Evolutionary conservation across 352 stramenopile species (phyloP).

Genomic region (Globisporangium paroecandrum): DNA sequence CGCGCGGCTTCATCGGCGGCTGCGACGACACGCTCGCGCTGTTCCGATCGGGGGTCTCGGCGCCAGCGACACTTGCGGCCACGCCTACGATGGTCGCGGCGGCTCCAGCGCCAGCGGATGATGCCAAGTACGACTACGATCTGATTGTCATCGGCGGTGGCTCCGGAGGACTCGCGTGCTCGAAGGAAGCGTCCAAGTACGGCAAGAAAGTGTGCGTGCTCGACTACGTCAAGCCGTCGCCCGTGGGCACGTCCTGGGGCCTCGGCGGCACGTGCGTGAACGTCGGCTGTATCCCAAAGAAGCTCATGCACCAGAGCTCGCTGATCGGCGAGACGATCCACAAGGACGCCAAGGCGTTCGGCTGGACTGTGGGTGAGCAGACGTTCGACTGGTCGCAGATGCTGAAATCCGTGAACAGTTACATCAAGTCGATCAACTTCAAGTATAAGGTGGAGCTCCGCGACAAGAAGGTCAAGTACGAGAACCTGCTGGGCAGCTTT

Average conservation of each 20-base stretch:
- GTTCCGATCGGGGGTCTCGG: conserved; percentile 50
- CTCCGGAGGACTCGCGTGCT: conserved; percentile 90
- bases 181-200: conserved; percentile 92
- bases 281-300: conserved; percentile 99
- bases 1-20: conserved; percentile 56
- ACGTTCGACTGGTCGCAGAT: conserved; percentile 91
- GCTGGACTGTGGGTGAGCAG: conserved; percentile 62
- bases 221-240: conserved; percentile 94
- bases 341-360: conserved; percentile 85
- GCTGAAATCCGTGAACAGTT: conserved; percentile 93
- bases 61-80: conserved; percentile 11
- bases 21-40: conserved; percentile 61
- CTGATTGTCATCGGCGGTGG: conserved; percentile 81
- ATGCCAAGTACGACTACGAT: conserved; percentile 72
- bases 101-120: conserved; percentile 12
- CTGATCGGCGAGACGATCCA: conserved; percentile 88
- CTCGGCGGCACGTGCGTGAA: conserved; percentile 98
- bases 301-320: conserved; percentile 97
- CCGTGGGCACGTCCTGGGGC: conserved; percentile 86
- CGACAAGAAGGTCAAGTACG: conserved; percentile 94
- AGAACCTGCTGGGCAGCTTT: conserved; percentile 93
- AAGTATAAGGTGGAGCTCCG: conserved; percentile 96
- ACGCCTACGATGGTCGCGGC: not conserved
- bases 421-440: conserved; percentile 98
- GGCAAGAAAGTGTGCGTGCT: conserved; percentile 94